Evolutionary conservation across 495 filamentous ascomycete species (phyloP).

Genomic region (Aspergillus mulundensis): DNA sequence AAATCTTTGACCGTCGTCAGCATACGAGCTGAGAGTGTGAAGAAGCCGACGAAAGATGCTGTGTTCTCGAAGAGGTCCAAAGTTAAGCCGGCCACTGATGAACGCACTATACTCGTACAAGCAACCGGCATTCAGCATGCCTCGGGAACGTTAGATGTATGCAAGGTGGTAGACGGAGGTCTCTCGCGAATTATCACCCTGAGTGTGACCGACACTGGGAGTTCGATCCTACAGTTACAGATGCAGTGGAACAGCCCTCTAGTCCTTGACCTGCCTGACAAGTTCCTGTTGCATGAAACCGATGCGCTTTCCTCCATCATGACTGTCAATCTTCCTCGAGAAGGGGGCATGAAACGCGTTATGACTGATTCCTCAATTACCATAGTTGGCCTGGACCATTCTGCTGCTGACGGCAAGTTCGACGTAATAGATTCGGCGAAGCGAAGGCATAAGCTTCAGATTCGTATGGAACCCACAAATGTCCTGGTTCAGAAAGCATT

Average conservation of each 20-base stretch:
- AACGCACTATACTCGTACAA: conserved; percentile 37
- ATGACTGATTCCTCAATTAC: conserved; percentile 46
- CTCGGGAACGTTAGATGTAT: conserved; percentile 66
- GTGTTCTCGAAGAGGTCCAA: conserved; percentile 30
- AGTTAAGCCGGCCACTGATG: conserved; percentile 15
- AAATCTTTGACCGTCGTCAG: conserved; percentile 64
- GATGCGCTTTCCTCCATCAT: conserved; percentile 33
- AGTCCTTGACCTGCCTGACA: conserved; percentile 50
- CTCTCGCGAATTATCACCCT: conserved; percentile 67
- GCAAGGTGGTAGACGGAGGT: conserved; percentile 65
- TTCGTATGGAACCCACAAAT: conserved; percentile 63
- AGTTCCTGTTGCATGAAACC: conserved; percentile 44
- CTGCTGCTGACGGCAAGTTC: conserved; percentile 51
- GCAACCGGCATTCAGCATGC: conserved; percentile 38
- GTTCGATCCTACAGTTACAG: conserved; percentile 64
- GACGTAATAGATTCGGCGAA: conserved; percentile 60
- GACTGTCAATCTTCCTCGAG: conserved; percentile 33
- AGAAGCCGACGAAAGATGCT: conserved; percentile 28
- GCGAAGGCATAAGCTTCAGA: conserved; percentile 58
- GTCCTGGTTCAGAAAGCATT: conserved; percentile 56
- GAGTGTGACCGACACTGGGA: conserved; percentile 57
- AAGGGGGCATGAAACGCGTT: conserved; percentile 51
- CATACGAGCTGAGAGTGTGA: conserved; percentile 42
- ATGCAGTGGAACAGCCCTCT: conserved; percentile 68
- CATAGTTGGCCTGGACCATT: conserved; percentile 40